Evolutionary conservation across 345 rosid genomes (phyloP), one percentile per base, ranked within the genome.

Genomic region (Draba incana): DNA sequence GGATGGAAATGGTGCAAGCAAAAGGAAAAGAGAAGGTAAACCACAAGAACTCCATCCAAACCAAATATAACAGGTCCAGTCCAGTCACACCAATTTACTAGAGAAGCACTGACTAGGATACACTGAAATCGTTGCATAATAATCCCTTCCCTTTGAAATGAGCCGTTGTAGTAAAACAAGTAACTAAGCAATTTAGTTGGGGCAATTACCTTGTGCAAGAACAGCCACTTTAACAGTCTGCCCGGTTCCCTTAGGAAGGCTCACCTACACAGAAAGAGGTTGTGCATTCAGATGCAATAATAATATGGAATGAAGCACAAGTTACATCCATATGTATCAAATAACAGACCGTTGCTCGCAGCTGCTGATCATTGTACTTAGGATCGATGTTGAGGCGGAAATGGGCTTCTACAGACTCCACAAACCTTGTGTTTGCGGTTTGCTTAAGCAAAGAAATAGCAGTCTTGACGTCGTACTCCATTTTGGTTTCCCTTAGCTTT

Each of bases 241-340:
- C 16, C 99, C 99, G 43, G 99, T 89, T 84, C 99, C 99, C 78
- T 86, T 94, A 56, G 99, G 99, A 82, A 94, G 81, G 80, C 80
- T 87, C 74, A 94, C 99, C 99, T 91, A 69, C 31, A 55, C 37
- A 46, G n/a, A 46, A 4, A 51, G 14, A 6, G 10, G 8, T 20
- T 45, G 50, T 33, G 57, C 47, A 49, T 43, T 35, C 31, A 64
- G 63, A 20, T 20, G 37, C 37, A 33, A 33, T 33, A 33, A 33
- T 15, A 8, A 1, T 1, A 33, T 45, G 2, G 35, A 31, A 31
- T 2, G 51, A 50, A 66, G 24, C 45, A 37, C 16, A 50, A 67
- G 61, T 9, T 44, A 35, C 39, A 7, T 8, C 1, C 10, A 8
- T 31, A 31, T 31, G 7, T 31, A 31, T 31, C 35, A 7, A 35